phyloP scores from a whole-genome alignment of 768 basidiomycete genomes.

The Podaxis mareebaensis region DNA sequence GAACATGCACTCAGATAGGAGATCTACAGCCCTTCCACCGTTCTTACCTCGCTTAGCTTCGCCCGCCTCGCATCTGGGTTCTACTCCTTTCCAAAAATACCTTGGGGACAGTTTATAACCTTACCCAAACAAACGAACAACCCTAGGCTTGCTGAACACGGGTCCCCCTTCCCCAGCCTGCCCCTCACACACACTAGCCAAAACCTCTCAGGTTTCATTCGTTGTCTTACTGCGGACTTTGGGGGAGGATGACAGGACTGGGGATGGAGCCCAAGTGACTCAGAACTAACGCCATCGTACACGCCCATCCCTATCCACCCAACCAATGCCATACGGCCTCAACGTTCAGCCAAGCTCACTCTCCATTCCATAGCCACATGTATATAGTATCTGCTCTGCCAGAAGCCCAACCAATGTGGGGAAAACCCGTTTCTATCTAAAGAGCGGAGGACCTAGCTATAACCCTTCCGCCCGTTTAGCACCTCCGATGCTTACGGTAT shows the following conservation, averaged over 20 bases:
- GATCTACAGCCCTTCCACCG: not conserved
- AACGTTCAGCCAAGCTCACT: not conserved
- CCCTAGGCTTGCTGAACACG: not conserved
- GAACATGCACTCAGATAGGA: not conserved
- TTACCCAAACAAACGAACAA: not conserved
- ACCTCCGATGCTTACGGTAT: not conserved
- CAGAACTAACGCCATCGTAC: not conserved
- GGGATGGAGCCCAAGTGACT: not conserved
- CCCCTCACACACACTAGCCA: not conserved
- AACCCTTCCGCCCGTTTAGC: not conserved
- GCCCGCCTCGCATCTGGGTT: not conserved
- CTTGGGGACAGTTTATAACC: not conserved
- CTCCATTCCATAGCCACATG: not conserved
- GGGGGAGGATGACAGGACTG: not conserved
- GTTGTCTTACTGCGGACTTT: not conserved
- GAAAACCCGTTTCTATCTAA: not conserved
- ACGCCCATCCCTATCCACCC: not conserved
- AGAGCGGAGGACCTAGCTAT: not conserved
- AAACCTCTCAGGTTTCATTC: constrained; percentile 2
- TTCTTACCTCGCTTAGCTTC: not conserved
- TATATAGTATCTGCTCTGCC: not conserved
- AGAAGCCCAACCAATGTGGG: not conserved
- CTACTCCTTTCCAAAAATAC: not conserved
- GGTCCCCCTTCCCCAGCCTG: not conserved
- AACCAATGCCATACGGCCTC: not conserved